Base-by-base conservation (phyloP, 495 filamentous ascomycete genomes). In the Pseudevernia furfuracea region DNA sequence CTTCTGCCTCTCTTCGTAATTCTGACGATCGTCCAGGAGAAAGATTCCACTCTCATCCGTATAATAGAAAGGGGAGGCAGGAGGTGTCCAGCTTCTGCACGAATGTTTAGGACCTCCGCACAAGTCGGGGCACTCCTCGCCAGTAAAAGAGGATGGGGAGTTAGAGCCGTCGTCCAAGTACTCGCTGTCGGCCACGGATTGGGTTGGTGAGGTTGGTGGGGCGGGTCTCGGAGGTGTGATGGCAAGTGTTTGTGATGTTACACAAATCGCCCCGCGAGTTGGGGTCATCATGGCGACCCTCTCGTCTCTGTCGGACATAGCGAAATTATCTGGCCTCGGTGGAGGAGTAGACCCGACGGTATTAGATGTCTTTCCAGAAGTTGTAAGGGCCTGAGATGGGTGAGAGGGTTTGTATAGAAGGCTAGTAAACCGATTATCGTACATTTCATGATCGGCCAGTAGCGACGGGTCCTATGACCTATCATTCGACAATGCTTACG, bases 1-100 rank as follows among this genome's bases (percentile, higher is more conserved):
- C 49, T 53, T 53, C 49, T 53, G 49, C 49, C 49, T 53, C 28
- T 53, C 49, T 25, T 30, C 49, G 49, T 30, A 53, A 32, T 32
- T 32, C 15, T 53, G 11, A 53, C 49, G 49, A 53, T 53, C 49
- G 12, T 53, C 49, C 28, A 53, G 25, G 25, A 53, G 49, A 8
- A 53, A 53, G 11, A 53, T 53, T 6, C 49, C 49, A 9, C 28
- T 19, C 19, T 53, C 49, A 32, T 53, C 5, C 1, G 49, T 53
- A 14, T 53, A 53, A 53, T 53, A 53, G 28, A 53, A 53, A 17
- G 49, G 49, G 49, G 49, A 53, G 14, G 49, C 25, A 21, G 49
- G 49, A 53, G 49, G 49, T 19, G 49, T 53, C 49, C 49, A 53
- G 25, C 25, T 53, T 19, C 49, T 53, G 28, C 49, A 53, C 49